A percentile compares a stretch with the other conserved stretches of the same genome.
Conservation (phyloP, 148 eudicot species). For the Persicaria maculosa region DNA sequence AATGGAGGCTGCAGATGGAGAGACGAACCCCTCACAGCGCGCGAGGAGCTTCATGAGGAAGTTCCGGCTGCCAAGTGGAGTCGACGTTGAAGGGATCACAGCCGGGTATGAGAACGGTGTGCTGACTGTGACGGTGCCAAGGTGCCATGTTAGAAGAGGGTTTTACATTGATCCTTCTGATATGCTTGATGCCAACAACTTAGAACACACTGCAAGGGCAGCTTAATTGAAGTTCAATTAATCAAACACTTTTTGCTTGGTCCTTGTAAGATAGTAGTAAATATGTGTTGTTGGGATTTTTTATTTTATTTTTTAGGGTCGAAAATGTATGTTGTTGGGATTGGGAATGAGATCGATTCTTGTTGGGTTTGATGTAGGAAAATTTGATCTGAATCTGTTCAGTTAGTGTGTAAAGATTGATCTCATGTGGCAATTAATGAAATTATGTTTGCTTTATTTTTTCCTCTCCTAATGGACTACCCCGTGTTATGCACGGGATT, state of each 20-base stretch:
- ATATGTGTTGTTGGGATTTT: too few relatives aligned
- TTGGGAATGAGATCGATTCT: too few relatives aligned
- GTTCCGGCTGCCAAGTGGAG: constrained; percentile 49
- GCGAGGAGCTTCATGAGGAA: constrained; percentile 48
- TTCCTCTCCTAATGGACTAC: too few relatives aligned
- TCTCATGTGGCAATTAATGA: too few relatives aligned
- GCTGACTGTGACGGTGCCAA: constrained; percentile 56
- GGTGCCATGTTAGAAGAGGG: constrained; percentile 28
- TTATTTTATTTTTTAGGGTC: too few relatives aligned
- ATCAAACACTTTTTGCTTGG: background rate
- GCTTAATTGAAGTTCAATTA: constrained; percentile 31
- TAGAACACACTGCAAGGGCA: constrained; percentile 45
- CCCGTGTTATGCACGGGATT: too few relatives aligned
- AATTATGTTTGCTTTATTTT: too few relatives aligned
- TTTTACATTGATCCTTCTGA: constrained; percentile 46
- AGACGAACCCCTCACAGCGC: constrained; percentile 13
- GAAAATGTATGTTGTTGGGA: too few relatives aligned
- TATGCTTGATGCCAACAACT: constrained; percentile 17
- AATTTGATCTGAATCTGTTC: too few relatives aligned
- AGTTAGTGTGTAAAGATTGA: too few relatives aligned
- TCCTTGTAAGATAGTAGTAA: too few relatives aligned
- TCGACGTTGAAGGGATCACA: constrained; percentile 53
- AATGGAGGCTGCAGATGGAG: constrained; percentile 9
- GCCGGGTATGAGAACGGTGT: constrained; percentile 70
- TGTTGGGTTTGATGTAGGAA: too few relatives aligned